These are phyloP conservation scores for Pleurotus eryngii DNA, from an alignment of 768 basidiomycete species.

Conservation along the genomic window DNA sequence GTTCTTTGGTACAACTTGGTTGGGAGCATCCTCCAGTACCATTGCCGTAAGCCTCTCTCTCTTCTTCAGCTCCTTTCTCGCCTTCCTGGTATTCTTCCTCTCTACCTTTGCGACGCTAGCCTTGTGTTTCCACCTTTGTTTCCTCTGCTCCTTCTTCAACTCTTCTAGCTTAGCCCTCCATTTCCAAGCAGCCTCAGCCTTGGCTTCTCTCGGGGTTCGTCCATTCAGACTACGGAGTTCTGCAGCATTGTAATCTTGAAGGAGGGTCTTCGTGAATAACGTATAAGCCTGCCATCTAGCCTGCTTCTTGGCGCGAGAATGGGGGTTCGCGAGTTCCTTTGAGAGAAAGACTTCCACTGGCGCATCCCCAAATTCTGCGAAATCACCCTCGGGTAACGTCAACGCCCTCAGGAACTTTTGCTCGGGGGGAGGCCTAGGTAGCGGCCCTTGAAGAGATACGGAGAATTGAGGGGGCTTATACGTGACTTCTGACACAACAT, in stretches of 20 bases:
- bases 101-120: conserved; percentile 47
- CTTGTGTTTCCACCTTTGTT: conserved; percentile 52
- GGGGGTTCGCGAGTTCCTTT: conserved; percentile 77
- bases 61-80: conserved; percentile 49
- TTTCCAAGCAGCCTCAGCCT: conserved; percentile 73
- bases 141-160: conserved; percentile 57
- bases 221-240: conserved; percentile 57
- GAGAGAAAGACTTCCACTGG: conserved; percentile 61
- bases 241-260: conserved; percentile 50
- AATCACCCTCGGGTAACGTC: conserved; percentile 45
- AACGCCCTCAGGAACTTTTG: conserved; percentile 55
- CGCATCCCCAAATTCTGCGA: conserved; percentile 38
- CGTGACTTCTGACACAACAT: conserved; percentile 64
- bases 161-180: conserved; percentile 60
- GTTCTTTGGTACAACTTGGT: conserved; percentile 53
- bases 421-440: conserved; percentile 45
- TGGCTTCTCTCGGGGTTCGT: conserved; percentile 58
- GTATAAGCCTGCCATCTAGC: conserved; percentile 66
- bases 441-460: conserved; percentile 28
- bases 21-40: conserved; percentile 48
- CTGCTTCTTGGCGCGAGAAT: conserved; percentile 80
- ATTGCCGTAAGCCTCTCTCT: conserved; percentile 55
- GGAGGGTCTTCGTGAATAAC: conserved; percentile 42
- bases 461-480: conserved; percentile 62
- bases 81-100: conserved; percentile 53